Evolutionary conservation across 768 basidiomycete species (phyloP).

Genomic region (Boletellus sp.): DNA sequence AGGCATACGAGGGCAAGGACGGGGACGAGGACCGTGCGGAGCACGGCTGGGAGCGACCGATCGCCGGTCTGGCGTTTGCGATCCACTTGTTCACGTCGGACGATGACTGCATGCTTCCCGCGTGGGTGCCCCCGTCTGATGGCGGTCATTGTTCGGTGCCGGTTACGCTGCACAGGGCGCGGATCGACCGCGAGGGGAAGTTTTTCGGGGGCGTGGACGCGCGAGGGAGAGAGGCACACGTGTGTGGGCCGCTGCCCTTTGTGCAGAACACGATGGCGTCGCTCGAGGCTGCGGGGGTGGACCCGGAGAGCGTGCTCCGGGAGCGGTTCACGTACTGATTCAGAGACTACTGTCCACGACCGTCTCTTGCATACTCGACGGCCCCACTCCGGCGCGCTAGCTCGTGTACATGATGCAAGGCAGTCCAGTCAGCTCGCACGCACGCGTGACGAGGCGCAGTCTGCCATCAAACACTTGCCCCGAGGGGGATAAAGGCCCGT

Average conservation of each 20-base stretch:
- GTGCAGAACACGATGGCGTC: conserved; percentile 22
- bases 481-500: too few species aligned
- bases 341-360: too few species aligned
- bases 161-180: conserved; percentile 15
- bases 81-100: conserved; percentile 16
- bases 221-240: conserved; percentile 12
- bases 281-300: conserved; percentile 19
- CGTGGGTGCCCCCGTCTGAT: not conserved
- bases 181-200: conserved; percentile 15
- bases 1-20: conserved; percentile 18
- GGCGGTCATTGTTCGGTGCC: conserved; percentile 4
- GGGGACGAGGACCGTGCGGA: not conserved
- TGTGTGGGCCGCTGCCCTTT: conserved; percentile 26
- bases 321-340: conserved; percentile 24
- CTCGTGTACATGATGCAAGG: too few species aligned
- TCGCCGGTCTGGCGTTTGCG: conserved; percentile 12
- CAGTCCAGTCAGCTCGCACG: too few species aligned
- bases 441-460: too few species aligned
- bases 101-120: too few species aligned
- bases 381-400: too few species aligned
- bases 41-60: not conserved
- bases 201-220: conserved; percentile 20
- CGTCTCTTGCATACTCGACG: too few species aligned
- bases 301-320: conserved; percentile 21
- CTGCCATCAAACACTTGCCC: too few species aligned